Evolutionary conservation across 225 moss, liverwort and hornwort genomes (phyloP), one percentile per base, ranked within the genome.

Genomic region (Antitrichia curtipendula): DNA sequence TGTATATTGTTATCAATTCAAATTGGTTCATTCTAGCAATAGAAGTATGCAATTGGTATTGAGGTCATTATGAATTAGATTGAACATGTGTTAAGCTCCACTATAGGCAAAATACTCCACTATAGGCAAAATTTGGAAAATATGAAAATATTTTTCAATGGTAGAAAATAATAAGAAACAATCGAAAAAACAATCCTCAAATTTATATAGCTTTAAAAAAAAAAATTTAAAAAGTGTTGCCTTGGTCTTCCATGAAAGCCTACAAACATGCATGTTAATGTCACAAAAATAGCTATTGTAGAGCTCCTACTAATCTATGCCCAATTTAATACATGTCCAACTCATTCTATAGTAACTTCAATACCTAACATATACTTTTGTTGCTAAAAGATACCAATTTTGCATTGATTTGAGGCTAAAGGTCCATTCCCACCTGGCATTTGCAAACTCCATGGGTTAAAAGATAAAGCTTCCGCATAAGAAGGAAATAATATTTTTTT

Each of bases 41-140:
- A 74, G 4, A 49, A 50, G 1, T 74, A 4, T 18, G 1, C 12
- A 73, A 12, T 31, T 47, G 7, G 3, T 45, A 16, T 6, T 28
- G 8, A 45, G 0, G 9, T 43, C 10, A 28, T 28, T 6, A 72
- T 4, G 0, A 8, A 45, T 1, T 43, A 0, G 3, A 74, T 32
- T 49, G 4, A 0, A n/a, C n/a, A 47, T 11, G 10, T 12, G 1
- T 29, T 63, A 16, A n/a, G n/a, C n/a, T n/a, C n/a, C n/a, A n/a
- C n/a, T n/a, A n/a, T n/a, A n/a, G 7, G 4, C 8, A 16, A 62
- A 5, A 4, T 32, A 61, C 1, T 2, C 8, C 16, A 58, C 11
- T 23, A 10, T 4, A 19, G 4, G 5, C 5, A 19, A 2, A 65
- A 36, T 38, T 2, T 1, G 7, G 8, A 23, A 68, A 38, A 7